These are phyloP conservation scores for Rasamsonia emersonii DNA, from an alignment of 2,329 filamentous ascomycete genomes.

Conservation along the genomic window DNA sequence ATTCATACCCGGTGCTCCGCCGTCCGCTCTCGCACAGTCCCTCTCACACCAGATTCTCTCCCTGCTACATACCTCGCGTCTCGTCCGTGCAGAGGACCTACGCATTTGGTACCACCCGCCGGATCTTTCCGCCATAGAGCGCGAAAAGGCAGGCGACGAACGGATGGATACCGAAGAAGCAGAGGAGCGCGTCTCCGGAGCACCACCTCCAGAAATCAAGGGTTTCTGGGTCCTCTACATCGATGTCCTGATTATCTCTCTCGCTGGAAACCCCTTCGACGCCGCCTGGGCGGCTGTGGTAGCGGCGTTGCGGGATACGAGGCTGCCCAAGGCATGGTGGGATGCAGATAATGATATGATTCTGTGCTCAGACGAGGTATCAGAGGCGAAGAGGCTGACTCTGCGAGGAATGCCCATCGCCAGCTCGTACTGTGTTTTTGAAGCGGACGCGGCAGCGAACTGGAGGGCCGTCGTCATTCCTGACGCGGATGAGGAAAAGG, in stretches of 20 bases:
- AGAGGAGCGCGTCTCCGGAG: slow-evolving; percentile 17
- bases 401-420: slow-evolving; percentile 64
- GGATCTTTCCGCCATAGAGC: slow-evolving; percentile 23
- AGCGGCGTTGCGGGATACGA: slow-evolving; percentile 70
- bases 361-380: slow-evolving; percentile 58
- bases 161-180: slow-evolving; percentile 41
- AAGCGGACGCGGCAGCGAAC: slow-evolving; percentile 41
- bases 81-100: slow-evolving; percentile 61
- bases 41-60: slow-evolving; percentile 72
- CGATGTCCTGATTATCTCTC: slow-evolving; percentile 86
- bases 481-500: slow-evolving; percentile 39
- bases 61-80: slow-evolving; percentile 60
- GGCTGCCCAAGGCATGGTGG: slow-evolving; percentile 71
- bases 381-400: slow-evolving; percentile 47
- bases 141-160: slow-evolving; percentile 38
- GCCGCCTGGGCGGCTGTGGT: slow-evolving; percentile 79
- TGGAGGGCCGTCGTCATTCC: slow-evolving; percentile 31
- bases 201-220: slow-evolving; percentile 48
- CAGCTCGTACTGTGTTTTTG: slow-evolving; percentile 71
- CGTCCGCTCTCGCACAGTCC: slow-evolving; percentile 70
- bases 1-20: slow-evolving; percentile 76
- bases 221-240: slow-evolving; percentile 95
- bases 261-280: slow-evolving; percentile 88
- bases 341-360: slow-evolving; percentile 72
- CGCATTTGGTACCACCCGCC: slow-evolving; percentile 60